A percentile compares a stretch with the other conserved stretches of the same genome.
Evolutionary conservation across 192 early-diverging fungal species (phyloP).

Genomic region (Coemansia sp.): DNA sequence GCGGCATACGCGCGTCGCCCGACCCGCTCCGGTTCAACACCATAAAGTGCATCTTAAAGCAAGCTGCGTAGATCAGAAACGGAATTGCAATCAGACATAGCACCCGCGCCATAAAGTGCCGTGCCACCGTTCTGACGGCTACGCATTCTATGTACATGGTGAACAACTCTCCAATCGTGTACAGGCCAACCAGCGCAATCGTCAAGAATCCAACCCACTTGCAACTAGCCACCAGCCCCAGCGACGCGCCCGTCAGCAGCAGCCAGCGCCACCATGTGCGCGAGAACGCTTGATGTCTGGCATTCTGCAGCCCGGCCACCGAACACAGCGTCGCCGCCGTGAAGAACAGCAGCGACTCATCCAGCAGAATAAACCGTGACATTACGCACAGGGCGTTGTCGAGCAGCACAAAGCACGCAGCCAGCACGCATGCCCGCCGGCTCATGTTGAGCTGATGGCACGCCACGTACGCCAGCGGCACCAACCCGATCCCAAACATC

Average conservation of each 20-base stretch:
- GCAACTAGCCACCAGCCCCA: slow-evolving; percentile 60
- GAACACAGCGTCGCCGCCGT: slow-evolving; percentile 55
- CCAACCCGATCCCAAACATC: slow-evolving; percentile 60
- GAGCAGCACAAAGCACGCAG: slow-evolving; percentile 55
- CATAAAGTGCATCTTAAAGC: slow-evolving; percentile 89
- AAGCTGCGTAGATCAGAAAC: slow-evolving; percentile 68
- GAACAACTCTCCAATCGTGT: slow-evolving; percentile 88
- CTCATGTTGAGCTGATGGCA: slow-evolving; percentile 57
- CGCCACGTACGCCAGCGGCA: slow-evolving; percentile 64
- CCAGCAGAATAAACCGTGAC: slow-evolving; percentile 64
- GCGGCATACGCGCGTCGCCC: slow-evolving; percentile 88
- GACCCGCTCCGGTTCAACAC: slow-evolving; percentile 75
- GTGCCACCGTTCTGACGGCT: slow-evolving; percentile 50
- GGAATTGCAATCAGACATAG: slow-evolving; percentile 83
- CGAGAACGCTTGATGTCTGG: slow-evolving; percentile 53
- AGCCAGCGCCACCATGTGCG: slow-evolving; percentile 64
- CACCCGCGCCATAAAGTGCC: slow-evolving; percentile 79
- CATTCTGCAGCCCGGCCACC: slow-evolving; percentile 56
- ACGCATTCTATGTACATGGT: slow-evolving; percentile 60
- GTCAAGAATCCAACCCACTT: slow-evolving; percentile 97
- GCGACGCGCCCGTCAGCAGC: slow-evolving; percentile 55
- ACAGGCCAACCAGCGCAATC: slow-evolving; percentile 82
- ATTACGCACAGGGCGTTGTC: slow-evolving; percentile 63
- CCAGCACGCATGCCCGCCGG: slow-evolving; percentile 44
- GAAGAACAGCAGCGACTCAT: slow-evolving; percentile 68